phyloP scores from a whole-genome alignment of 441 rosid species.

The Euphorbia schlechtendalii region DNA sequence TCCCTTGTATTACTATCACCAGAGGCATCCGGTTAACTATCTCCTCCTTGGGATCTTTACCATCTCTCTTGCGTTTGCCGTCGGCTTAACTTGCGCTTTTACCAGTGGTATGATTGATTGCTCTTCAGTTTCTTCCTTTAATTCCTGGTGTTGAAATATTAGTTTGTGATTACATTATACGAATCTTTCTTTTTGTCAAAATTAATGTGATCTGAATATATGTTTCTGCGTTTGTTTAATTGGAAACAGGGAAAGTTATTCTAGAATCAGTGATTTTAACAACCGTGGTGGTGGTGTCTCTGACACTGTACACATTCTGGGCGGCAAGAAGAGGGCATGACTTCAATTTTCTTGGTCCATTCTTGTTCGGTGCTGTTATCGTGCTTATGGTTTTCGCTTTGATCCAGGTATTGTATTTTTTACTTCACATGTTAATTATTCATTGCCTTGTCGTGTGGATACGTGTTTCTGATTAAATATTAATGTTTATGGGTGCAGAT shows the following conservation, averaged over 20 bases:
- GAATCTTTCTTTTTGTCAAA: too few relatives aligned
- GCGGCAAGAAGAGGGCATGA: constrained; percentile 85
- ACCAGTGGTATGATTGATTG: constrained; percentile 77
- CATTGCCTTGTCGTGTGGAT: too few relatives aligned
- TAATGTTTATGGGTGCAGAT: constrained; percentile 42
- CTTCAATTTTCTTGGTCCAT: constrained; percentile 85
- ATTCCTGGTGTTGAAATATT: too few relatives aligned
- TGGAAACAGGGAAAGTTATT: constrained; percentile 64
- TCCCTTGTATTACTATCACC: constrained; percentile 74
- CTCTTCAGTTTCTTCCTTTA: too few relatives aligned
- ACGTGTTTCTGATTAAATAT: too few relatives aligned
- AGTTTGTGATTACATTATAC: too few relatives aligned
- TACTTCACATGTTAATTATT: too few relatives aligned
- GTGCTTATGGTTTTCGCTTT: constrained; percentile 65
- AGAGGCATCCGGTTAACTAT: constrained; percentile 89
- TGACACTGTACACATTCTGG: constrained; percentile 88
- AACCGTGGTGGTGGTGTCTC: constrained; percentile 58
- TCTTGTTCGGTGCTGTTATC: constrained; percentile 66
- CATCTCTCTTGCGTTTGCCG: constrained; percentile 52
- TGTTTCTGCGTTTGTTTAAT: neutral
- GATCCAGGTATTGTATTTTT: constrained; percentile 92
- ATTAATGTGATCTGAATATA: neutral
- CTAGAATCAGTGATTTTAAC: constrained; percentile 75
- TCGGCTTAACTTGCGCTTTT: constrained; percentile 79
- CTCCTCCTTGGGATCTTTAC: constrained; percentile 74